Conservation (phyloP, 2,329 filamentous ascomycete genomes). For the Nectriaceae sp. region DNA sequence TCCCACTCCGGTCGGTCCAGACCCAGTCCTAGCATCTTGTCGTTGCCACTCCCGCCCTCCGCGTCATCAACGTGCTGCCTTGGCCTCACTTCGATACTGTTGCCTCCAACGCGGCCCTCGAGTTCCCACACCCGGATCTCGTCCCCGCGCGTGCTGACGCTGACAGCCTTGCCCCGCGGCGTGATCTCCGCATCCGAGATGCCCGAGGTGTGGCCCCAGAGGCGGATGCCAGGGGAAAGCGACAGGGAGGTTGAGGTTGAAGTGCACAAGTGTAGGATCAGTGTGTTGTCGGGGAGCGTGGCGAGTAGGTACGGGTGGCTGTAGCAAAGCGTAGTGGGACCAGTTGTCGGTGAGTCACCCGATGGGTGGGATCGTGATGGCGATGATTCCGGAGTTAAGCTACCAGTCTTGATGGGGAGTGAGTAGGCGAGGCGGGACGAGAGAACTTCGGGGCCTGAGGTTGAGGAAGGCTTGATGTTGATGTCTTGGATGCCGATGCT, state of each 20-base stretch:
- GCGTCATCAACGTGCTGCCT: constrained; percentile 29
- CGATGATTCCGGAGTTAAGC: constrained; percentile 12
- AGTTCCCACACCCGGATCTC: constrained; percentile 88
- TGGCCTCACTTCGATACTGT: constrained; percentile 56
- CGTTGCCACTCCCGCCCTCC: constrained; percentile 12
- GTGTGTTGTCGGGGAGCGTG: constrained; percentile 83
- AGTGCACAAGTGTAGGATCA: constrained; percentile 79
- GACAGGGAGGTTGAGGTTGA: constrained; percentile 67
- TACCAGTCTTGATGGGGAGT: constrained; percentile 32
- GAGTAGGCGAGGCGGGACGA: constrained; percentile 40
- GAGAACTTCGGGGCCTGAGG: constrained; percentile 32
- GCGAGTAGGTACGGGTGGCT: constrained; percentile 83
- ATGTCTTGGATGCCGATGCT: constrained; percentile 91
- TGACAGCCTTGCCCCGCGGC: constrained; percentile 82
- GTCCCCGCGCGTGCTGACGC: constrained; percentile 78
- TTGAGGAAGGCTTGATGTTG: constrained; percentile 50
- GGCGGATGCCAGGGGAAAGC: constrained; percentile 71
- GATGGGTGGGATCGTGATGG: constrained; percentile 10
- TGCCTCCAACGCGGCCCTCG: constrained; percentile 64
- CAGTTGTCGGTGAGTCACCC: constrained; percentile 34
- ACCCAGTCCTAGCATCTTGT: background rate
- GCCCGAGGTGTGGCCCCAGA: constrained; percentile 91
- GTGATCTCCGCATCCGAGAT: constrained; percentile 86
- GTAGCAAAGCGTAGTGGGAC: constrained; percentile 66
- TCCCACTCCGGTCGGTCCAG: constrained; percentile 37